Conservation (phyloP, 345 rosid genomes). For the Hypericum androsaemum region DNA sequence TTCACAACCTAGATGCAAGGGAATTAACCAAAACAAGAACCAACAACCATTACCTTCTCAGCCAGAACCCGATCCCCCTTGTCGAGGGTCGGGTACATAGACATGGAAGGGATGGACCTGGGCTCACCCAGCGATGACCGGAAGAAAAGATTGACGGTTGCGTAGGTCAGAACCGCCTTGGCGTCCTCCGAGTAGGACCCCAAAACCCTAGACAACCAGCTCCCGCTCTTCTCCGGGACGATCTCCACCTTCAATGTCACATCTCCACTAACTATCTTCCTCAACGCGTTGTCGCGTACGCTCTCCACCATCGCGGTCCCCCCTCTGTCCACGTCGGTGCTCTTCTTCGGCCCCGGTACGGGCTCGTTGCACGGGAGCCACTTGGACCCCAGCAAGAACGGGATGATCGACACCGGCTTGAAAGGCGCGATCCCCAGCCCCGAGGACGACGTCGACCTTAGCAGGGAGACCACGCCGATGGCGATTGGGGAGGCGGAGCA, state of each 20-base stretch:
- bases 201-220: constrained; percentile 56
- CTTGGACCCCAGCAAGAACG: constrained; percentile 59
- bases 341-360: constrained; percentile 15
- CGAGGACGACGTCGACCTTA: constrained; percentile 35
- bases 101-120: constrained; percentile 65
- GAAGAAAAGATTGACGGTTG: constrained; percentile 68
- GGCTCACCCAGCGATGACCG: constrained; percentile 78
- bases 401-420: constrained; percentile 50
- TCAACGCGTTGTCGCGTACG: neutral
- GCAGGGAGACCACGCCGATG: constrained; percentile 40
- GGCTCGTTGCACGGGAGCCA: constrained; percentile 67
- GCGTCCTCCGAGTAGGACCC: constrained; percentile 66
- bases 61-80: constrained; percentile 82
- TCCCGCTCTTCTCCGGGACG: constrained; percentile 19
- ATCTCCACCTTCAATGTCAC: constrained; percentile 29
- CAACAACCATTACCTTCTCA: constrained; percentile 49
- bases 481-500: constrained; percentile 30
- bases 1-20: neutral
- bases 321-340: constrained; percentile 34
- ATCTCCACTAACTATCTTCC: neutral
- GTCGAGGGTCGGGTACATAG: constrained; percentile 84
- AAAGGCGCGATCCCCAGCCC: constrained; percentile 44
- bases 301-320: constrained; percentile 20
- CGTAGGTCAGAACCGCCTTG: constrained; percentile 71
- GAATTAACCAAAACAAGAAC: no score